A percentile compares a stretch with the other conserved stretches of the same genome.
Conservation (phyloP, 2,329 filamentous ascomycete genomes). For the Plectosphaerella cucumerina region DNA sequence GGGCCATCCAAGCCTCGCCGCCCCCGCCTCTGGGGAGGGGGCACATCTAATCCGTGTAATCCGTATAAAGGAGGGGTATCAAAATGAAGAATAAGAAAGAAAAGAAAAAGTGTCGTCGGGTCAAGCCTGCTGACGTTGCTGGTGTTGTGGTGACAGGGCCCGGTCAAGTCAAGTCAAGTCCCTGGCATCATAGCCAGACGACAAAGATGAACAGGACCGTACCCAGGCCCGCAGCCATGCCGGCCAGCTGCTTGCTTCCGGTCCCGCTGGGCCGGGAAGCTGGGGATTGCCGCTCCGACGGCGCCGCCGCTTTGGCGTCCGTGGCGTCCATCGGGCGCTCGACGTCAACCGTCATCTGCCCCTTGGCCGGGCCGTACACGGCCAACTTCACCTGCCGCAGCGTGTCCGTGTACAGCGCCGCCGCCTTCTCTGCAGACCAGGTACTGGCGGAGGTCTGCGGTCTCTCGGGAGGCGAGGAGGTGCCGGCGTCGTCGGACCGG, state of each 20-base stretch:
- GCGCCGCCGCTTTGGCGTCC: neutral
- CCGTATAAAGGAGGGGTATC: neutral
- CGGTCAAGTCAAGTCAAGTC: no score
- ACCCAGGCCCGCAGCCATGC: constrained; percentile 44
- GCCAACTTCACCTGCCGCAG: no score
- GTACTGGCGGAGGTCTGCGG: neutral
- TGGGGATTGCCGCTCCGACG: neutral
- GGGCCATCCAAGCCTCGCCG: neutral
- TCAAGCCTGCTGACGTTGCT: no score
- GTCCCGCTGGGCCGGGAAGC: constrained; percentile 27
- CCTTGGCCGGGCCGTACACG: no score
- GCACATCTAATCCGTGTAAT: neutral
- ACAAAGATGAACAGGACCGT: constrained; percentile 49
- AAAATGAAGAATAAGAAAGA: neutral
- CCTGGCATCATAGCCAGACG: constrained; percentile 44
- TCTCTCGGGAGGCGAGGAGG: neutral
- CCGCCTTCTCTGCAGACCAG: no score
- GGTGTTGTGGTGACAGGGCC: neutral
- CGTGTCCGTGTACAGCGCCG: no score
- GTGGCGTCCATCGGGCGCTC: no score
- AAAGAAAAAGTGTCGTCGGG: neutral
- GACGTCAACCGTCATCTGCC: no score
- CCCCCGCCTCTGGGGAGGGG: neutral
- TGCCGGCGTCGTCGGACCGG: neutral
- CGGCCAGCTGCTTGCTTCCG: constrained; percentile 41